Conservation (phyloP, 805 yeast species). For the Kurtzmaniella fragi region DNA sequence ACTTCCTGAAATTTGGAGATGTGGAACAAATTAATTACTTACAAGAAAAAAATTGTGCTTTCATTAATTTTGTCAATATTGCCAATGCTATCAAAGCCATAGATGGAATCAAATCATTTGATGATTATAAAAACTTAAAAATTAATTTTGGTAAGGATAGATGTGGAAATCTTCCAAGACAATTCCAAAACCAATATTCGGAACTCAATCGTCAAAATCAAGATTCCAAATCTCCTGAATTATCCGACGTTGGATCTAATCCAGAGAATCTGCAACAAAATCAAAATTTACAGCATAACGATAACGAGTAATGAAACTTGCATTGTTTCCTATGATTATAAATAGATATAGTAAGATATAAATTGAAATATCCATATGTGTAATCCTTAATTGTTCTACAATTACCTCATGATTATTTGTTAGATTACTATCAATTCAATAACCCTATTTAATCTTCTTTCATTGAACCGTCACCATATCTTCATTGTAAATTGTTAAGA, state of each 20-base stretch:
- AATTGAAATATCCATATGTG: too few species aligned
- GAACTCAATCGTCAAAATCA: constrained; percentile 3
- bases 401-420: too few species aligned
- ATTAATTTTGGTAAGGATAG: constrained; percentile 92
- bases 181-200: constrained; percentile 39
- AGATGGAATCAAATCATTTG: constrained; percentile 79
- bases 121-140: constrained; percentile 59
- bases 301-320: too few species aligned
- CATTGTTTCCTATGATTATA: too few species aligned
- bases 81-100: constrained; percentile 89
- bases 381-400: too few species aligned
- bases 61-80: constrained; percentile 86
- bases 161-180: constrained; percentile 91
- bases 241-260: too few species aligned
- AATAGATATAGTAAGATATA: too few species aligned
- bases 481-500: too few species aligned
- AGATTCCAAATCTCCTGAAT: constrained; percentile 1
- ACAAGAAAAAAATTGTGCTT: constrained; percentile 81
- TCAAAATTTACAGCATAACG: constrained; percentile 1
- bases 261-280: constrained; percentile 2
- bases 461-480: too few species aligned
- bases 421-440: too few species aligned
- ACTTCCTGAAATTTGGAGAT: constrained; percentile 82
- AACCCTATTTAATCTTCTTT: too few species aligned
- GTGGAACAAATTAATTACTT: constrained; percentile 91